phyloP scores from a whole-genome alignment of 2,329 filamentous ascomycete species.

The Sclerotinia minor region DNA sequence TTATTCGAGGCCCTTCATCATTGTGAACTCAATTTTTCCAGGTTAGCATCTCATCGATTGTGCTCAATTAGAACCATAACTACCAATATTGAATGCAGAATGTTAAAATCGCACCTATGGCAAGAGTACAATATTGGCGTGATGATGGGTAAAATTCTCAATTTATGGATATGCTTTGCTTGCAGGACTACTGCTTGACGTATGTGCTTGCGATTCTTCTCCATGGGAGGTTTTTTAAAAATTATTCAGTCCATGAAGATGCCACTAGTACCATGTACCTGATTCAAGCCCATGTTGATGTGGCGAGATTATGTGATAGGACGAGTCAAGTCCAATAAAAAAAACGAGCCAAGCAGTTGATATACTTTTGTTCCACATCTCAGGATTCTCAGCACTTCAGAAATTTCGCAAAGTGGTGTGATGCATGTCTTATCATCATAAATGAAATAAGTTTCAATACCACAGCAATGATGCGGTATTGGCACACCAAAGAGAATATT shows the following conservation, averaged over 20 bases:
- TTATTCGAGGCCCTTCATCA: constrained; percentile 29
- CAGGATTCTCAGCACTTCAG: neutral
- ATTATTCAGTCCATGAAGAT: neutral
- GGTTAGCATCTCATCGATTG: constrained; percentile 21
- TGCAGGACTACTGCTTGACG: constrained; percentile 39
- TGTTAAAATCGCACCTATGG: constrained; percentile 35
- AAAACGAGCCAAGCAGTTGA: neutral
- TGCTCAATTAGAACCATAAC: neutral
- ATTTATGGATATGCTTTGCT: constrained; percentile 29
- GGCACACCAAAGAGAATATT: neutral
- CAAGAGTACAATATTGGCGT: constrained; percentile 32
- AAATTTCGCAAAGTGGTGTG: neutral
- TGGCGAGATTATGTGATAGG: neutral
- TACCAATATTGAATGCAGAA: constrained; percentile 24
- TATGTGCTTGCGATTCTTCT: constrained; percentile 37
- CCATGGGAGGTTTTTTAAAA: constrained; percentile 26
- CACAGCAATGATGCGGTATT: neutral
- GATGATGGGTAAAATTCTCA: constrained; percentile 25
- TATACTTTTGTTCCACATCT: neutral
- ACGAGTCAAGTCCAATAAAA: neutral
- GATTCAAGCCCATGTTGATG: neutral
- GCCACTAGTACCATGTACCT: neutral
- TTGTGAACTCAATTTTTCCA: constrained; percentile 37
- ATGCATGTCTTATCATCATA: neutral
- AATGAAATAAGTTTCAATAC: neutral